Evolutionary conservation across 2,329 filamentous ascomycete species (phyloP), one percentile per base, ranked within the genome.

Genomic region (Fusarium vanettenii): DNA sequence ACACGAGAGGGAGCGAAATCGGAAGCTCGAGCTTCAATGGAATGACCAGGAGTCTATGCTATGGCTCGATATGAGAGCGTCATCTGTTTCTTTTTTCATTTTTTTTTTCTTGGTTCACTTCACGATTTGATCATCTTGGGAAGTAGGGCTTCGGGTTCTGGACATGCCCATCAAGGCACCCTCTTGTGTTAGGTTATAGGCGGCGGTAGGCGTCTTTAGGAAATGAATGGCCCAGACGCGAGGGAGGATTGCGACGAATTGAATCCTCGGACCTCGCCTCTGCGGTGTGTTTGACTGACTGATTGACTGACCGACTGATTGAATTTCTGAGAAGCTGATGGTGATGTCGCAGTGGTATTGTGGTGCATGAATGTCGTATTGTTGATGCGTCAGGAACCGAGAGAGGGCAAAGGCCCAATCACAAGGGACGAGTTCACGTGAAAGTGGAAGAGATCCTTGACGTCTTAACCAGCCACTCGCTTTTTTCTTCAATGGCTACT

Each of bases 41-140:
- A 66, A 62, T 37, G 59, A 62, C 61, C 52, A 41, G 63, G 56
- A 62, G 48, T 52, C 48, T 52, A 62, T 57, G 25, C 56, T 75
- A 59, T 65, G 66, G 64, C 67, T 76, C 48, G 56, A 59, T 66
- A 64, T 52, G 70, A 65, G 68, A 60, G 57, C 56, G 45, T 50
- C 33, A 68, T 76, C 60, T 72, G 35, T 67, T 74, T 76, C 73
- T 52, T 76, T 62, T 48, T 9, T 16, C 8, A n/a, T 8, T 45
- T 25, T 48, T 48, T 25, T 48, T 25, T 45, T 45, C 20, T 45
- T 76, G 64, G 45, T 78, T 76, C 71, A 76, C 71, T 77, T 67
- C 74, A 78, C 69, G 76, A 78, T 66, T 78, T 77, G 74, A 78
- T 76, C 77, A 78, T 73, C 59, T 75, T 65, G 76, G 74, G 69